These are phyloP conservation scores for Talaromyces stipitatus DNA, from an alignment of 495 filamentous ascomycete species.

Conservation along the genomic window DNA sequence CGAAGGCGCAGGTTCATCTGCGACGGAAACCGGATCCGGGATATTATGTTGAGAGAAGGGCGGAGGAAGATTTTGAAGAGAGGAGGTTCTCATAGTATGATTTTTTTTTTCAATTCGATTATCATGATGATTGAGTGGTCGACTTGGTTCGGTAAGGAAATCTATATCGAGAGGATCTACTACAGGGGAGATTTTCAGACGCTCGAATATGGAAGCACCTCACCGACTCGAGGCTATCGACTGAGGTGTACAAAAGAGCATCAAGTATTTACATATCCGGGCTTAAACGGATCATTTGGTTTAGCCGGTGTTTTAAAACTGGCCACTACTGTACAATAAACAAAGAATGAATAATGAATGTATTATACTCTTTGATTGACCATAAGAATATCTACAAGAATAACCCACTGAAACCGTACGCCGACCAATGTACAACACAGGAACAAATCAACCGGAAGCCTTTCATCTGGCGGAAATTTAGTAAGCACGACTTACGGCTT, in stretches of 20 bases:
- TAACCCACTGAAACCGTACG: background rate
- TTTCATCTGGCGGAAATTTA: background rate
- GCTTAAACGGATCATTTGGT: background rate
- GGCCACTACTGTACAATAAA: slow-evolving; percentile 1
- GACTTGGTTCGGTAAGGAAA: background rate
- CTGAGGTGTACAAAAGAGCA: background rate
- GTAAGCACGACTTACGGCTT: slow-evolving; percentile 59
- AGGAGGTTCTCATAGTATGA: slow-evolving; percentile 13
- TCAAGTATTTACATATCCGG: background rate
- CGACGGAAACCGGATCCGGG: slow-evolving; percentile 74
- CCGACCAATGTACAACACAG: background rate
- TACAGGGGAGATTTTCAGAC: background rate
- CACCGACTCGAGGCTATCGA: too few species aligned
- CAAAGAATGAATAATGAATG: slow-evolving; percentile 5
- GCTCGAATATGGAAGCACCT: background rate
- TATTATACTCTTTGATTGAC: background rate
- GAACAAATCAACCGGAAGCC: background rate
- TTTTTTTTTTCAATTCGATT: too few species aligned
- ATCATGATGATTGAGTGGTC: too few species aligned
- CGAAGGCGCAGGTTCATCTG: slow-evolving; percentile 62
- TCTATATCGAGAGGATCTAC: background rate
- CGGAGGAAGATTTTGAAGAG: slow-evolving; percentile 13
- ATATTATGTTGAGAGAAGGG: slow-evolving; percentile 65
- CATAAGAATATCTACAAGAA: slow-evolving; percentile 4
- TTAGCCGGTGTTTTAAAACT: background rate